Evolutionary conservation across 2,329 filamentous ascomycete species (phyloP), one percentile per base, ranked within the genome.

Genomic region (Pseudocercospora pini-densiflorae): DNA sequence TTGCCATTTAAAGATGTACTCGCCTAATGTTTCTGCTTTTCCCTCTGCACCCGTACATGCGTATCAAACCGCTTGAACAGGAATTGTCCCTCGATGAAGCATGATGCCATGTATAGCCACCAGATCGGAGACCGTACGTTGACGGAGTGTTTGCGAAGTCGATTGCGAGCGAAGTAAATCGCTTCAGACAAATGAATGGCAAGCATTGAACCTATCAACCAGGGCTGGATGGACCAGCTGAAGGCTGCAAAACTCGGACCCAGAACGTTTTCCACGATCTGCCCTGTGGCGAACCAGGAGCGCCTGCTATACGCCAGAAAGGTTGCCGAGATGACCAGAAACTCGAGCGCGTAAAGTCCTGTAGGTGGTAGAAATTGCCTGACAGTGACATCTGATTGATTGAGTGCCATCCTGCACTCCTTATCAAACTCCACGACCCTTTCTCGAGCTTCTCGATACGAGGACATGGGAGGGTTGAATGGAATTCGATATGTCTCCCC

Each of bases 381-480:
- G 64, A 90, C 78, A 0, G 81, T 81, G 61, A 88, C 82, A 64
- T 85, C 82, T 65, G 83, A 86, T 45, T 90, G 83, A 16, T 86
- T 88, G 12, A 97, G 86, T 1, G 80, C 85, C 33, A 80, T 72
- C 36, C 90, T 84, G 27, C 86, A 84, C 10, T 86, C 83, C 65
- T 85, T 79, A 75, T 90, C 88, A 88, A 97, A 91, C 60, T 89
- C 87, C 58, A 96, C 88, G 47, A 94, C 82, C 60, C 91, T 87
- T 55, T 85, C 82, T 61, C 92, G 88, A 9, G 89, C 86, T 65
- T 97, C 92, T 40, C 82, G 79, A 78, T 89, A 89, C 40, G 85
- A 84, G n/a, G 80, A 79, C 81, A 97, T 86, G 0, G 92, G 88
- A 9, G 94, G 94, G 0, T 85, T 77, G 71, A 97, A 85, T 2